These are phyloP conservation scores for Torrubiella hemipterigena DNA, from an alignment of 2,329 filamentous ascomycete genomes.

Conservation along the genomic window DNA sequence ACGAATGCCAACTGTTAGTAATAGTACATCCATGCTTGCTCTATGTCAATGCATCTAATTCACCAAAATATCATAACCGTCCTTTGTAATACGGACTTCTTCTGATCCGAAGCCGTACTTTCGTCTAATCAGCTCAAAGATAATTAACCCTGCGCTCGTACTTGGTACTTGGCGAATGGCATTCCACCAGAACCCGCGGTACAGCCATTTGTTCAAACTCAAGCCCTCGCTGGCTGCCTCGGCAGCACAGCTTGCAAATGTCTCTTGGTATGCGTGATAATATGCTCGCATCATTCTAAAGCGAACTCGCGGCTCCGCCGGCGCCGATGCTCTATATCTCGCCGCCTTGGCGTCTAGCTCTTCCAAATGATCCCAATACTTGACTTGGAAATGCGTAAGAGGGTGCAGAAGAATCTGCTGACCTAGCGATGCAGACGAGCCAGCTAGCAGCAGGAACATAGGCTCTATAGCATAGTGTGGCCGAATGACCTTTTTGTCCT, in stretches of 20 bases:
- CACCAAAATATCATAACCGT: slow-evolving; percentile 61
- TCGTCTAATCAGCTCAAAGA: slow-evolving; percentile 63
- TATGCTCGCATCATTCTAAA: slow-evolving; percentile 52
- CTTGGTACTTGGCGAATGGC: slow-evolving; percentile 65
- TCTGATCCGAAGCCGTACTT: slow-evolving; percentile 57
- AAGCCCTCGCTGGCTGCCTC: slow-evolving; percentile 45
- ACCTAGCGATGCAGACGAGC: slow-evolving; percentile 53
- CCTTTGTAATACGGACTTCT: slow-evolving; percentile 51
- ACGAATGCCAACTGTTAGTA: too few relatives aligned
- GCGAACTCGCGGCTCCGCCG: slow-evolving; percentile 19
- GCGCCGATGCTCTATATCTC: slow-evolving; percentile 25
- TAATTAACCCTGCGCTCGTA: slow-evolving; percentile 65
- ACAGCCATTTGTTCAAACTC: slow-evolving; percentile 51
- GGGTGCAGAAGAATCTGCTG: slow-evolving; percentile 64
- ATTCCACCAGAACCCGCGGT: slow-evolving; percentile 59
- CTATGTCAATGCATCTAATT: too few relatives aligned
- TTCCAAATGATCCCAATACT: slow-evolving; percentile 63
- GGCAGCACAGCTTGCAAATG: slow-evolving; percentile 45
- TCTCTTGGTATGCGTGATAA: slow-evolving; percentile 59
- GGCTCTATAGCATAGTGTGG: slow-evolving; percentile 70
- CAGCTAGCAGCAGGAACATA: slow-evolving; percentile 56
- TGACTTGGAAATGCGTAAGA: slow-evolving; percentile 55
- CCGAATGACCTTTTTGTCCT: slow-evolving; percentile 40
- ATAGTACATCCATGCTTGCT: too few relatives aligned
- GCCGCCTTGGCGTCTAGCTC: slow-evolving; percentile 52